Conservation (phyloP, 225 moss, liverwort and hornwort genomes). For the Sphagnum tenellum region DNA sequence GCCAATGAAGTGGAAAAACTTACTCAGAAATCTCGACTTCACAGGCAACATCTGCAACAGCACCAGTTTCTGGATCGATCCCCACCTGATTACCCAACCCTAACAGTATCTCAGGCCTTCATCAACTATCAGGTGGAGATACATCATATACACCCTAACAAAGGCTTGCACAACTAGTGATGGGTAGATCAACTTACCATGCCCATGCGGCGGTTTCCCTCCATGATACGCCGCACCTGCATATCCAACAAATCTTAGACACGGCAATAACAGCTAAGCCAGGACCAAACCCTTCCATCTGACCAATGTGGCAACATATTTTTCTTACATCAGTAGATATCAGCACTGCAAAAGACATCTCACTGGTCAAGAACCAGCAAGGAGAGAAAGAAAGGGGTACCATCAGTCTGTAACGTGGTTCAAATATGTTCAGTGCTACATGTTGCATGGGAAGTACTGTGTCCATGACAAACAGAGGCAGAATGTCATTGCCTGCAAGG, state of each 20-base stretch:
- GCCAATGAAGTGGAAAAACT: constrained; percentile 13
- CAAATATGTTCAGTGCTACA: constrained; percentile 68
- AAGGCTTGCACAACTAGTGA: neutral
- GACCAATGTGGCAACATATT: too few relatives aligned
- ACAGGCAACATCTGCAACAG: constrained; percentile 57
- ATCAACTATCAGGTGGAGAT: neutral
- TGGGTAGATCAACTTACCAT: constrained; percentile 40
- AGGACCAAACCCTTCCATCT: too few relatives aligned
- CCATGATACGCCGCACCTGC: constrained; percentile 82
- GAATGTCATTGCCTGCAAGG: constrained; percentile 54
- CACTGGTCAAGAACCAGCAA: neutral
- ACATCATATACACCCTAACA: neutral
- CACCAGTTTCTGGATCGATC: constrained; percentile 37
- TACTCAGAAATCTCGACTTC: constrained; percentile 97
- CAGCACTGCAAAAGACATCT: too few relatives aligned
- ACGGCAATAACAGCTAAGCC: too few relatives aligned
- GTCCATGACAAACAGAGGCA: constrained; percentile 87
- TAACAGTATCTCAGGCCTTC: neutral
- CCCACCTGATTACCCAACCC: constrained; percentile 46
- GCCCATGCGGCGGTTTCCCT: constrained; percentile 95
- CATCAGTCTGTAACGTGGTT: constrained; percentile 95
- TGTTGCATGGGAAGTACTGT: constrained; percentile 62
- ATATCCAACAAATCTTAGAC: constrained; percentile 2
- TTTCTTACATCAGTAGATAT: too few relatives aligned
- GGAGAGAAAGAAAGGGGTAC: constrained; percentile 20